A percentile compares a stretch with the other conserved stretches of the same genome.
These are phyloP conservation scores for Aureobasidium pullulans DNA, from an alignment of 2,329 filamentous ascomycete genomes.

Conservation along the genomic window DNA sequence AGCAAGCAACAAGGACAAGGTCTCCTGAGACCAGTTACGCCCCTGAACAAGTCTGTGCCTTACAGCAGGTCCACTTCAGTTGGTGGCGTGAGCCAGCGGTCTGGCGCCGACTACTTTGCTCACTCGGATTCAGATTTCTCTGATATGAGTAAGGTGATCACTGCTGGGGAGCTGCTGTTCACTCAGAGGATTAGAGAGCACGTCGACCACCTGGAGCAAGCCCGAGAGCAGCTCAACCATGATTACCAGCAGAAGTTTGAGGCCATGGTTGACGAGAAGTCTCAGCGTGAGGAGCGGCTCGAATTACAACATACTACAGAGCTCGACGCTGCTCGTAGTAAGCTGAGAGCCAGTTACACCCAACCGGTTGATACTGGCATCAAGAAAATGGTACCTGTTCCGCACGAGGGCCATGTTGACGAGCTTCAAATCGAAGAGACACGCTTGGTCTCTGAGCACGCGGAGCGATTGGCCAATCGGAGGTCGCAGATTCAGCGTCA, in stretches of 20 bases:
- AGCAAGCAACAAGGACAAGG: neutral
- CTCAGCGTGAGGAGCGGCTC: conserved; percentile 25
- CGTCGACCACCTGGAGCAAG: conserved; percentile 28
- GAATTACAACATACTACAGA: conserved; percentile 24
- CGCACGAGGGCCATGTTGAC: neutral
- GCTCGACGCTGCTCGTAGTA: conserved; percentile 26
- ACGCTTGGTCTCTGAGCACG: conserved; percentile 27
- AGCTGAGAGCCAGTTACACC: conserved; percentile 24
- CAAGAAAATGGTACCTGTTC: neutral
- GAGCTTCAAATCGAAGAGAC: conserved; percentile 22
- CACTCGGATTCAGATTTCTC: conserved; percentile 25
- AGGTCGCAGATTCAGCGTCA: conserved; percentile 30
- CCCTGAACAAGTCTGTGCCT: neutral
- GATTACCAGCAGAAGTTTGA: conserved; percentile 30
- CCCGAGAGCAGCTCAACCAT: conserved; percentile 27
- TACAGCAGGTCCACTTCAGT: neutral
- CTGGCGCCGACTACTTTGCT: neutral
- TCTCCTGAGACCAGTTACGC: conserved; percentile 11
- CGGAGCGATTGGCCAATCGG: conserved; percentile 25
- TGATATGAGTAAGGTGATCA: conserved; percentile 28
- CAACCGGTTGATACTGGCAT: neutral
- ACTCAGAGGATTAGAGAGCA: conserved; percentile 30
- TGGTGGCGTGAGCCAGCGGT: neutral
- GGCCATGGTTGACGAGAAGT: conserved; percentile 23
- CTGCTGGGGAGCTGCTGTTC: conserved; percentile 28